Evolutionary conservation across 73 alveolate species (phyloP).

Genomic region (Urostyla sp.): DNA sequence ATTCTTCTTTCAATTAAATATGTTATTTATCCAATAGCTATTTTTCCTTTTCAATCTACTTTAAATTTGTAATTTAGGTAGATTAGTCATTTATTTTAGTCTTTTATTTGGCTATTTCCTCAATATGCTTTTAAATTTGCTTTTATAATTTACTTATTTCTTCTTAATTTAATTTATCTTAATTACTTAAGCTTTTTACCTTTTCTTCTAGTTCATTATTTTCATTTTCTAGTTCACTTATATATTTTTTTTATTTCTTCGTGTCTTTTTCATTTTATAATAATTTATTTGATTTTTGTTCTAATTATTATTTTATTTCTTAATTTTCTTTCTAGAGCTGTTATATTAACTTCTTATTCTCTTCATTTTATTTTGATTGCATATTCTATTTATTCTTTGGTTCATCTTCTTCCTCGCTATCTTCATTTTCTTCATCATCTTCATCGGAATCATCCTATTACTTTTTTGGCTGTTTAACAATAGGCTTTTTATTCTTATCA

Average conservation of each 20-base stretch:
- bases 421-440: slow-evolving; percentile 21
- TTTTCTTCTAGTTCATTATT: background rate
- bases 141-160: background rate
- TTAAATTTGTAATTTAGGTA: background rate
- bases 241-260: background rate
- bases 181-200: background rate
- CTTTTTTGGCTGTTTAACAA: background rate
- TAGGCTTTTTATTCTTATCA: background rate
- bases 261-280: background rate
- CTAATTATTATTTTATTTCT: background rate
- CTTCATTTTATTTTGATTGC: background rate
- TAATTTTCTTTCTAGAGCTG: background rate
- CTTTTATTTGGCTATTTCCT: background rate
- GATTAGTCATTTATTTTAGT: background rate
- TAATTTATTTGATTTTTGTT: background rate
- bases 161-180: background rate
- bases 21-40: background rate
- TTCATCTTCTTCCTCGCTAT: slow-evolving; percentile 8
- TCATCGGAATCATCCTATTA: background rate
- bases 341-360: background rate
- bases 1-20: background rate
- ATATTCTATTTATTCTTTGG: background rate
- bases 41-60: background rate
- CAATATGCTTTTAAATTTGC: background rate
- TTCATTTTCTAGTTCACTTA: background rate